phyloP scores from a whole-genome alignment of 495 filamentous ascomycete genomes.

The Tricharina praecox region DNA sequence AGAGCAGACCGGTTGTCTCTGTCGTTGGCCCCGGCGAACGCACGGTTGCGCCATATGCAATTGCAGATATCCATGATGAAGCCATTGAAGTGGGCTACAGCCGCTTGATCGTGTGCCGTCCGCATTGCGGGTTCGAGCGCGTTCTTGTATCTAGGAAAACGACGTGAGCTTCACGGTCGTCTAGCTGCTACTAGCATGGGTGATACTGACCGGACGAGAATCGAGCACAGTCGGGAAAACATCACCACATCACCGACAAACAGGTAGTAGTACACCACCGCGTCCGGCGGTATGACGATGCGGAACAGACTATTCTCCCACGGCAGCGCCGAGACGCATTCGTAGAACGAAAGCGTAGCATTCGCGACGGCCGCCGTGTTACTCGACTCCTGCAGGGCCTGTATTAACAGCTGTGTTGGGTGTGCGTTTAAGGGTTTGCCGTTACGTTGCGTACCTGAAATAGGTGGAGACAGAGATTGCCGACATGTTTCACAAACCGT shows the following conservation, averaged over 20 bases:
- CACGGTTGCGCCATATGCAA: constrained; percentile 62
- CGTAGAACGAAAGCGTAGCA: constrained; percentile 54
- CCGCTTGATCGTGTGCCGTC: constrained; percentile 32
- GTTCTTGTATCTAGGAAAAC: constrained; percentile 45
- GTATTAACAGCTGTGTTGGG: background rate
- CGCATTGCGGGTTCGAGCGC: constrained; percentile 41
- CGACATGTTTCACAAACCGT: constrained; percentile 17
- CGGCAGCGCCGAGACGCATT: constrained; percentile 32
- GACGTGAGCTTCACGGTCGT: no score
- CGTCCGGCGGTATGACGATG: constrained; percentile 49
- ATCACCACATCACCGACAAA: constrained; percentile 45
- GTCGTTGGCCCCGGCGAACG: constrained; percentile 35
- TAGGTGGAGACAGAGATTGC: constrained; percentile 16
- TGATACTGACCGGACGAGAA: constrained; percentile 33
- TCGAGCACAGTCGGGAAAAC: constrained; percentile 53
- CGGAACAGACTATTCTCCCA: constrained; percentile 23
- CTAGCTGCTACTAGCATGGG: background rate
- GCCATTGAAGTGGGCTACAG: constrained; percentile 60
- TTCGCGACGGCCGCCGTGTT: background rate
- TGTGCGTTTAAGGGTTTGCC: background rate
- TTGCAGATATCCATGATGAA: constrained; percentile 86
- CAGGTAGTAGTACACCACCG: constrained; percentile 51
- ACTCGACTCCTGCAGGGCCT: background rate
- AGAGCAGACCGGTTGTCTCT: constrained; percentile 46
- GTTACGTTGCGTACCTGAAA: constrained; percentile 4